These are phyloP conservation scores for Paecilomyces formosus DNA, from an alignment of 2,329 filamentous ascomycete species.

Conservation along the genomic window DNA sequence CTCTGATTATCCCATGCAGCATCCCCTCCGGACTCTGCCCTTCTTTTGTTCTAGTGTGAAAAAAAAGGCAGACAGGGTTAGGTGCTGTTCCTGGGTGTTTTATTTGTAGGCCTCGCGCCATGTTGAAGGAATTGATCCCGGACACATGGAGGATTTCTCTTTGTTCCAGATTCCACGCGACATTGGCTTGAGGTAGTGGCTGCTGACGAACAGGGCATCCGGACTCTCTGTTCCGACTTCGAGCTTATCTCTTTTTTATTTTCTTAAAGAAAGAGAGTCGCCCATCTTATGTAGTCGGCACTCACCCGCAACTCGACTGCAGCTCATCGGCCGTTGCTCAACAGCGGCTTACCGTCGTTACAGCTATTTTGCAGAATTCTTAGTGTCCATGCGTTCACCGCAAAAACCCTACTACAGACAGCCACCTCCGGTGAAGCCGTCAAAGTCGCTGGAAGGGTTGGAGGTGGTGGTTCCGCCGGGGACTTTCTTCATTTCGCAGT, in stretches of 20 bases:
- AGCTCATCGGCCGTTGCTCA: not conserved
- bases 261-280: not conserved
- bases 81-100: not conserved
- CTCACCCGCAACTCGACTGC: not conserved
- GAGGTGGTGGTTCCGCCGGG: constrained; percentile 27
- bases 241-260: not conserved
- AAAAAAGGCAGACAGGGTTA: not conserved
- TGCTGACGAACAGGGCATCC: not conserved
- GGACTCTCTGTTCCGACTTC: not conserved
- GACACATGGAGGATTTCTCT: not conserved
- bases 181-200: not conserved
- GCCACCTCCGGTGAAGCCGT: constrained; percentile 25
- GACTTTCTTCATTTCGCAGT: constrained; percentile 12
- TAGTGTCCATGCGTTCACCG: constrained; percentile 6
- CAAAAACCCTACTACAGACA: constrained; percentile 13
- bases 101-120: not conserved
- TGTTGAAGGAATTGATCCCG: not conserved
- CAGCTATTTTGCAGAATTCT: not conserved
- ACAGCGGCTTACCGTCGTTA: not conserved
- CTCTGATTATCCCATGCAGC: not conserved
- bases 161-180: not conserved
- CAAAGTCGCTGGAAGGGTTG: constrained; percentile 28
- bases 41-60: not conserved
- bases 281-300: not conserved
- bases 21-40: not conserved